Evolutionary conservation across 1,139 yeast genomes (phyloP), one percentile per base, ranked within the genome.

Genomic region (Lodderomyces parapsilosis): DNA sequence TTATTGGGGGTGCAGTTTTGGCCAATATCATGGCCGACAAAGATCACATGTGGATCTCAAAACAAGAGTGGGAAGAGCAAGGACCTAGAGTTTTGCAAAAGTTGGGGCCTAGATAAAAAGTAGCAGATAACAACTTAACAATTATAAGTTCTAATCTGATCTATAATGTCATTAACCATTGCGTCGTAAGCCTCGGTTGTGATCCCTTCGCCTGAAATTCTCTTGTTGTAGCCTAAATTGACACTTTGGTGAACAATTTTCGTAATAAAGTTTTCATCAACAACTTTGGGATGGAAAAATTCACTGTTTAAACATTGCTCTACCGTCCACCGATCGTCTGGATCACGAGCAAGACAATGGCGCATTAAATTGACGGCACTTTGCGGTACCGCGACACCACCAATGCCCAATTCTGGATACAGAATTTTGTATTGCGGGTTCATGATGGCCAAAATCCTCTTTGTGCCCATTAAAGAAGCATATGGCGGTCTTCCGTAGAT

Each of bases 21-120:
- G 99, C 99, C 30, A 90, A 87, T 59, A 93, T 93, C 56, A 93
- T 94, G 98, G 96, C 96, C 38, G 96, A 93, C 63, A 93, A 91
- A 66, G 97, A 91, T 52, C 96, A 90, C 60, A 87, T 93, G 96
- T 91, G 99, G 99, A 81, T 94, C 56, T 76, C 91, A 44, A 90
- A 86, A 63, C 88, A 86, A 61, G 99, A 93, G 69, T 93, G 99
- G 99, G 94, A 89, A 63, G 99, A 93, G 69, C 88, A 86, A 59
- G 99, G 98, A 31, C 80, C 96, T 36, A 78, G 93, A 41, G 81
- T 89, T 17, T 80, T 93, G 63, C 77, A 74, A 52, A 93, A 93
- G 67, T 80, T 93, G 57, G 99, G 99, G n/a, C 96, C 96, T 49
- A 83, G 96, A 69, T 89, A 72, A n/a, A n/a, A n/a, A n/a, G n/a